Conservation (phyloP, 2,329 filamentous ascomycete genomes). For the Botrytis pseudocinerea region DNA sequence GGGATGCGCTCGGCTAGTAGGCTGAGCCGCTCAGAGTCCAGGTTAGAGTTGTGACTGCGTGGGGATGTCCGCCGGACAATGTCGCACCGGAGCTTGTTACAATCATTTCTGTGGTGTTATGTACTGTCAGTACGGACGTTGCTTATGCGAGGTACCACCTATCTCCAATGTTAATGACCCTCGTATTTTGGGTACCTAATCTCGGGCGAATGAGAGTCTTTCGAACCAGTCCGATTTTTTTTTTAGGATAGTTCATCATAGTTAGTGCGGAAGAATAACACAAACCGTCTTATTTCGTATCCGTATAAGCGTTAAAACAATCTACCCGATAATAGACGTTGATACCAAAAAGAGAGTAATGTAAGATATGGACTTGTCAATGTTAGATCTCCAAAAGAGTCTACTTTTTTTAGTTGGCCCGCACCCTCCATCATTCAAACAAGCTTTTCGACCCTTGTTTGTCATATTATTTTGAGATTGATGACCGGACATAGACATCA, state of each 20-base stretch:
- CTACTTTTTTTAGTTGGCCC: slow-evolving; percentile 15
- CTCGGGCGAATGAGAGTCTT: slow-evolving; percentile 22
- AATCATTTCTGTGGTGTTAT: slow-evolving; percentile 20
- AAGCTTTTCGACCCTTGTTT: slow-evolving; percentile 23
- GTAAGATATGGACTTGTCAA: slow-evolving; percentile 14
- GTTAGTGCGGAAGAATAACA: slow-evolving; percentile 4
- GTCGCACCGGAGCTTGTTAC: slow-evolving; percentile 24
- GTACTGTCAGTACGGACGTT: slow-evolving; percentile 25
- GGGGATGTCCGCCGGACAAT: slow-evolving; percentile 26
- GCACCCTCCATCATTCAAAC: slow-evolving; percentile 19
- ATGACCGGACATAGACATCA: slow-evolving; percentile 24
- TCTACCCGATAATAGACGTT: slow-evolving; percentile 13
- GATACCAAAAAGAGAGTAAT: slow-evolving; percentile 19
- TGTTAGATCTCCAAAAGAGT: neutral
- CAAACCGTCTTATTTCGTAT: slow-evolving; percentile 22
- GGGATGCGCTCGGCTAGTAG: neutral
- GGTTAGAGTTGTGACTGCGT: slow-evolving; percentile 2
- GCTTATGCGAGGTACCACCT: slow-evolving; percentile 21
- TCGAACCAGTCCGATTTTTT: slow-evolving; percentile 18
- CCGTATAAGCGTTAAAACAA: slow-evolving; percentile 17
- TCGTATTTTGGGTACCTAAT: slow-evolving; percentile 25
- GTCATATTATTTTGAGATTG: slow-evolving; percentile 19
- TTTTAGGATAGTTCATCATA: slow-evolving; percentile 12
- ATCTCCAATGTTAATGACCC: slow-evolving; percentile 9
- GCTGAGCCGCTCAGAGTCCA: slow-evolving; percentile 17